These are phyloP conservation scores for Fraxinus americana DNA, from an alignment of 257 asterid genomes.

Conservation along the genomic window DNA sequence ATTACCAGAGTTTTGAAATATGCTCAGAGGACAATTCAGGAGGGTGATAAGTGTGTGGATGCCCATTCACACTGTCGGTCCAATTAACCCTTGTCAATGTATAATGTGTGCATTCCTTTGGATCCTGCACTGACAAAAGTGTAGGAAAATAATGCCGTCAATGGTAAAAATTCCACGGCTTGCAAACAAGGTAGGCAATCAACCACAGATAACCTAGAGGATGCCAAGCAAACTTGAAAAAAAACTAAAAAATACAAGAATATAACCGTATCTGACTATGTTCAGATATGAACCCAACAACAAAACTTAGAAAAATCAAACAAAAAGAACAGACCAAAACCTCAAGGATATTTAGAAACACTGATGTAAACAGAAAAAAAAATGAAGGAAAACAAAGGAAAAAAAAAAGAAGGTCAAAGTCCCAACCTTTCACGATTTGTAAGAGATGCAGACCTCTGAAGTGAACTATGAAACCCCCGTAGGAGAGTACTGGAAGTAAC, in stretches of 20 bases:
- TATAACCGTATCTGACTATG: neutral
- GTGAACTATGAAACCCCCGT: constrained; percentile 47
- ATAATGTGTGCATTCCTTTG: too few species aligned
- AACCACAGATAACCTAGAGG: neutral
- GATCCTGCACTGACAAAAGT: too few species aligned
- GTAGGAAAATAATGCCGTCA: too few species aligned
- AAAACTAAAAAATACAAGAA: neutral
- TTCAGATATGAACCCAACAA: neutral
- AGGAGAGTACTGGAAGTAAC: constrained; percentile 79
- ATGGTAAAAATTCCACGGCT: neutral
- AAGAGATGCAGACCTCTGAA: constrained; percentile 64
- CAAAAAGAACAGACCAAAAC: neutral
- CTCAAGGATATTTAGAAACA: neutral
- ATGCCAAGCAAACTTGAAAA: constrained; percentile 5
- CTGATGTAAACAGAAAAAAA: neutral
- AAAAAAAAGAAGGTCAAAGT: neutral
- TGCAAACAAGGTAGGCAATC: constrained; percentile 1
- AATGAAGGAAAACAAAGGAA: neutral
- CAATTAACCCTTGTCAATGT: too few species aligned
- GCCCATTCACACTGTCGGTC: too few species aligned
- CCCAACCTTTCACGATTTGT: constrained; percentile 71
- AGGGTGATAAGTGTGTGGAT: too few species aligned
- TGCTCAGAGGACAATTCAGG: too few species aligned
- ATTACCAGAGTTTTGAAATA: too few species aligned
- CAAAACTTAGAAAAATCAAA: neutral